phyloP scores from a whole-genome alignment of 768 basidiomycete species.

The Calocybe gangraenosa region DNA sequence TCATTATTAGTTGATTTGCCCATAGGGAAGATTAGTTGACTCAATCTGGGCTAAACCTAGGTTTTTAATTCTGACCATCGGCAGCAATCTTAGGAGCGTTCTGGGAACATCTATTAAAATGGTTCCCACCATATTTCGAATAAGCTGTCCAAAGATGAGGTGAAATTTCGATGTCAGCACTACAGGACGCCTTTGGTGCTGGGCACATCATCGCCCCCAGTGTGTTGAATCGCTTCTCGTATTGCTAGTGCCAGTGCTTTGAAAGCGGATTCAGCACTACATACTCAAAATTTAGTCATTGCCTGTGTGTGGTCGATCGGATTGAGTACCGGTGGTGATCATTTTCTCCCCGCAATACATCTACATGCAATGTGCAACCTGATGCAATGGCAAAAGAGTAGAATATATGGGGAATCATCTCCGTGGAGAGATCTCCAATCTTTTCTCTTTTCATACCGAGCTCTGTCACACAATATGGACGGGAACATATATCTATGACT shows the following conservation, averaged over 20 bases:
- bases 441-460: conserved; percentile 86
- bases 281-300: not conserved
- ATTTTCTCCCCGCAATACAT: conserved; percentile 92
- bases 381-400: conserved; percentile 98
- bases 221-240: conserved; percentile 87
- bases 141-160: no score
- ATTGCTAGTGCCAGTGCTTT: conserved; percentile 96
- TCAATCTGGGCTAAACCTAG: no score
- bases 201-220: conserved; percentile 87
- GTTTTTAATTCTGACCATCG: no score
- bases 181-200: conserved; percentile 93
- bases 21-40: no score
- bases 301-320: not conserved
- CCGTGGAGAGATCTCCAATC: conserved; percentile 91
- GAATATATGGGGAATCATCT: conserved; percentile 98
- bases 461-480: conserved; percentile 93
- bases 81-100: no score
- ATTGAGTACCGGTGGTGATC: conserved; percentile 88
- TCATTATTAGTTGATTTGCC: no score
- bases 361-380: conserved; percentile 90
- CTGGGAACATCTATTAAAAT: no score
- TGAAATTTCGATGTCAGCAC: no score
- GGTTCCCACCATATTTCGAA: no score
- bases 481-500: conserved; percentile 97
- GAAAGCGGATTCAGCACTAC: conserved; percentile 53